These are phyloP conservation scores for Chlorella variabilis DNA, from an alignment of 163 green algal species.

Conservation along the genomic window DNA sequence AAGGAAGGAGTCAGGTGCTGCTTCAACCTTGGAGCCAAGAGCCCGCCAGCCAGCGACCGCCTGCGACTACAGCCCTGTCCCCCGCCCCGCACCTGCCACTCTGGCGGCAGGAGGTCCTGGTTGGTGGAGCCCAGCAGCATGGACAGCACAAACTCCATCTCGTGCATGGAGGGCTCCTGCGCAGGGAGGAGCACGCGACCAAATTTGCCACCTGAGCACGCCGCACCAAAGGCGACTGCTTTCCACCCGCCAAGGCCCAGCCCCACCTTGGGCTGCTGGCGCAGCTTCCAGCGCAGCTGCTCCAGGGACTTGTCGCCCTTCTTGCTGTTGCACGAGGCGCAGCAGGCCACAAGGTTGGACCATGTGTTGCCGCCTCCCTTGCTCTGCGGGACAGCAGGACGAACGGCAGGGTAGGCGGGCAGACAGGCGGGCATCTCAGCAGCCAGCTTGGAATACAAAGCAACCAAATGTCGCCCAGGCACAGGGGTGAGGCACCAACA, in stretches of 20 bases:
- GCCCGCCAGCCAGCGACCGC: neutral
- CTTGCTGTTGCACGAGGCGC: slow-evolving; percentile 64
- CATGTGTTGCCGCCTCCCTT: slow-evolving; percentile 70
- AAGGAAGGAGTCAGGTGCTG: too few species aligned
- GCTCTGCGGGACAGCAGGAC: slow-evolving; percentile 46
- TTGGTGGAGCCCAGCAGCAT: neutral
- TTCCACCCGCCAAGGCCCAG: too few species aligned
- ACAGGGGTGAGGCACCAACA: too few species aligned
- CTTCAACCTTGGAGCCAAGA: too few species aligned
- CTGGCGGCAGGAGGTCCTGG: neutral
- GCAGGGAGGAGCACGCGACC: neutral
- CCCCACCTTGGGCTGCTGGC: slow-evolving; percentile 19
- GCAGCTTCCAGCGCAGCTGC: slow-evolving; percentile 67
- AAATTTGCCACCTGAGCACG: neutral
- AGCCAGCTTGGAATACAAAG: too few species aligned
- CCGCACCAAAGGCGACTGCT: too few species aligned
- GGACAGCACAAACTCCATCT: slow-evolving; percentile 25
- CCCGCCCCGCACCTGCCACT: slow-evolving; percentile 19
- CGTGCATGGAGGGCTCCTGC: slow-evolving; percentile 17
- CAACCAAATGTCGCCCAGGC: too few species aligned
- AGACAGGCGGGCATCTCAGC: too few species aligned
- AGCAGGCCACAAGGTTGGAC: slow-evolving; percentile 80
- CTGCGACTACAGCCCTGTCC: too few species aligned
- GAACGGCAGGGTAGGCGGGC: neutral
- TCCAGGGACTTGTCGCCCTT: slow-evolving; percentile 68